These are phyloP conservation scores for Paraphoma chrysanthemicola DNA, from an alignment of 2,329 filamentous ascomycete species.

Conservation along the genomic window DNA sequence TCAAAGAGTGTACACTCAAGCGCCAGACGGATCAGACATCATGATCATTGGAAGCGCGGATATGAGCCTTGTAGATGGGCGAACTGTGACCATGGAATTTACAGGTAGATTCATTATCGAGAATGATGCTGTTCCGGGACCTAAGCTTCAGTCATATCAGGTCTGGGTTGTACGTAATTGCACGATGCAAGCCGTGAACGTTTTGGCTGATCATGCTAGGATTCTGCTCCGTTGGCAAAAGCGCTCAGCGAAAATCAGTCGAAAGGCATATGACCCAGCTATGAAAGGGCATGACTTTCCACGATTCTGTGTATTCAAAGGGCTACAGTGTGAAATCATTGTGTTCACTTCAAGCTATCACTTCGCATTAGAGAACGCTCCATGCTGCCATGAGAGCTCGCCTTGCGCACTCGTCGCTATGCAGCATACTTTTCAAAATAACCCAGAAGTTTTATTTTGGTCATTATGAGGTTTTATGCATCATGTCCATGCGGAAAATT, in stretches of 20 bases:
- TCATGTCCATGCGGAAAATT: neutral
- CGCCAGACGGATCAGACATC: neutral
- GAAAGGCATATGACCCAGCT: too few relatives aligned
- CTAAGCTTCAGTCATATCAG: neutral
- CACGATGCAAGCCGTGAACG: neutral
- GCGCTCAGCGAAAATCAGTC: too few relatives aligned
- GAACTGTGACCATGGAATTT: neutral
- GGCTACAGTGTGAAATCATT: too few relatives aligned
- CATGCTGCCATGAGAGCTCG: too few relatives aligned
- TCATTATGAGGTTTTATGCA: neutral
- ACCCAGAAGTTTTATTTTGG: too few relatives aligned
- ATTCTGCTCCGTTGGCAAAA: neutral
- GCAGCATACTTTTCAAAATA: too few relatives aligned
- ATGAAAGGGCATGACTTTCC: too few relatives aligned
- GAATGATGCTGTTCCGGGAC: neutral
- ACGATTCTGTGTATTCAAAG: too few relatives aligned
- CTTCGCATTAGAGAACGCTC: too few relatives aligned
- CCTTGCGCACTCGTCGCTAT: neutral
- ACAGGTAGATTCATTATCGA: neutral
- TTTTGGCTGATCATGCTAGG: neutral
- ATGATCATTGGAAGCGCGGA: neutral
- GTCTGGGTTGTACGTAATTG: neutral
- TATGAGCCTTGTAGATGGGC: neutral
- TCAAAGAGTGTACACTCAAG: neutral
- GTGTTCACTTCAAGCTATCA: too few relatives aligned